A percentile compares a stretch with the other conserved stretches of the same genome.
Evolutionary conservation across 257 asterid species (phyloP).

Genomic region (Cinchona pubescens): DNA sequence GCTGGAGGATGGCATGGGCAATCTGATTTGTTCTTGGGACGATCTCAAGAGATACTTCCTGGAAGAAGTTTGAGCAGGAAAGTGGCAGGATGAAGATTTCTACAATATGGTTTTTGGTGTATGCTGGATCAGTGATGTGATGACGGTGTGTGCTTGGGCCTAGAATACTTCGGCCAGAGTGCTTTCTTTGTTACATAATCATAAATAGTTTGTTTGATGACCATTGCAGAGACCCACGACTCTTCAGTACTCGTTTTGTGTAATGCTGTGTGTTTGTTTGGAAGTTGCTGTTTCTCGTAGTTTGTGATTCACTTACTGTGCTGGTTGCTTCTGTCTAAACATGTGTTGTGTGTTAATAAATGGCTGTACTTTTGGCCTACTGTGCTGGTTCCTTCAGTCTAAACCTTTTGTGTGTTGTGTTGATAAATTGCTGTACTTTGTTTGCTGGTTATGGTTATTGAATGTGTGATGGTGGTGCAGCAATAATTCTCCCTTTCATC

Average conservation of each 20-base stretch:
- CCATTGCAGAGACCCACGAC: not conserved
- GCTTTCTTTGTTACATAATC: not conserved
- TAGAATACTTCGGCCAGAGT: conserved; percentile 10
- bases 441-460: no score
- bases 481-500: no score
- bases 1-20: conserved; percentile 79
- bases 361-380: no score
- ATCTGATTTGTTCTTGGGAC: conserved; percentile 45
- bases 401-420: no score
- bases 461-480: no score
- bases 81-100: conserved; percentile 57
- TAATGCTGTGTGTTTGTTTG: no score
- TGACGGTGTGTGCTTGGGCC: not conserved
- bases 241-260: not conserved
- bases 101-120: conserved; percentile 4
- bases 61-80: conserved; percentile 51
- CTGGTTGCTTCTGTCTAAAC: no score
- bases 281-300: no score
- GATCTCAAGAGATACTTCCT: conserved; percentile 53
- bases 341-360: no score
- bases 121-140: not conserved
- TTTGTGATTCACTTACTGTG: no score
- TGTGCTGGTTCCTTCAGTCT: no score
- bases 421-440: no score
- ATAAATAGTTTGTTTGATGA: not conserved